Conservation (phyloP, 2,329 filamentous ascomycete species). For the Saccharata proteae region DNA sequence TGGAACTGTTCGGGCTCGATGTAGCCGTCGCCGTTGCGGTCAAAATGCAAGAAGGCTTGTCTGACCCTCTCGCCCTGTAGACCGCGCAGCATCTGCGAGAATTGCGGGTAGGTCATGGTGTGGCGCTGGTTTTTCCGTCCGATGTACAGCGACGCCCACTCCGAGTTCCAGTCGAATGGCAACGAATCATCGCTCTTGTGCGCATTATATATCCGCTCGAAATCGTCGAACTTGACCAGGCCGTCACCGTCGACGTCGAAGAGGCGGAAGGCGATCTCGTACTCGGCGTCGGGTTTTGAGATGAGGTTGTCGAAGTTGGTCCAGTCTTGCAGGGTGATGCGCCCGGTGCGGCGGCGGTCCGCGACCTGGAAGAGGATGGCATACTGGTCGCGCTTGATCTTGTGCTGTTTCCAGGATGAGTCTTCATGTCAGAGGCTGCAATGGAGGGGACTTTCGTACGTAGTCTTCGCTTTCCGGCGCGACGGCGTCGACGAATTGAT, state of each 20-base stretch:
- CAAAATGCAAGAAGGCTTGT: slow-evolving; percentile 86
- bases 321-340: slow-evolving; percentile 76
- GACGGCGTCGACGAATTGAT: slow-evolving; percentile 86
- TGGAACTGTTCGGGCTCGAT: slow-evolving; percentile 95
- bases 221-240: slow-evolving; percentile 77
- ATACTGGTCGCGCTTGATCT: slow-evolving; percentile 94
- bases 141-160: slow-evolving; percentile 92
- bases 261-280: slow-evolving; percentile 94
- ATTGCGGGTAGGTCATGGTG: slow-evolving; percentile 88
- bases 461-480: slow-evolving; percentile 82
- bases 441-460: slow-evolving; percentile 43
- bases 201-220: slow-evolving; percentile 71
- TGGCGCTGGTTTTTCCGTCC: slow-evolving; percentile 80
- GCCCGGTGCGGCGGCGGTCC: slow-evolving; percentile 63
- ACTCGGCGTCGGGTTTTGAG: slow-evolving; percentile 89
- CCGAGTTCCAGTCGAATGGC: slow-evolving; percentile 92
- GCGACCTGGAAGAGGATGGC: slow-evolving; percentile 85
- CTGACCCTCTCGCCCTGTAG: slow-evolving; percentile 91
- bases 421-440: slow-evolving; percentile 44
- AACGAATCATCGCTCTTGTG: slow-evolving; percentile 80
- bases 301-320: slow-evolving; percentile 88
- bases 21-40: slow-evolving; percentile 85
- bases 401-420: slow-evolving; percentile 53
- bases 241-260: slow-evolving; percentile 82
- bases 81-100: slow-evolving; percentile 94